Evolutionary conservation across 2,329 filamentous ascomycete species (phyloP).

Genomic region (Neobulgaria alba): DNA sequence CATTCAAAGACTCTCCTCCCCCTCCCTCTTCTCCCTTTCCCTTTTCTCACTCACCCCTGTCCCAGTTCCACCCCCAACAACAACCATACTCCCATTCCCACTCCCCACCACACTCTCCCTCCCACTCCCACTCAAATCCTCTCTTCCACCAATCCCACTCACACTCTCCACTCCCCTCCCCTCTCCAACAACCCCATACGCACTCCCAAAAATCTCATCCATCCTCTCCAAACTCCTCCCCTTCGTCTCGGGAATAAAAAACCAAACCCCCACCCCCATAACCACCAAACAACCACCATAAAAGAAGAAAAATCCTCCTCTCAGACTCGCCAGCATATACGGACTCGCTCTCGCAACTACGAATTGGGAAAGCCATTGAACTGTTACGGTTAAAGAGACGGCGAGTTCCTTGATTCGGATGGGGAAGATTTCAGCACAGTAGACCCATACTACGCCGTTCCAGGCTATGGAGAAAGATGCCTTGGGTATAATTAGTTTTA

Average conservation of each 20-base stretch:
- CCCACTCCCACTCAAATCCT: constrained; percentile 4
- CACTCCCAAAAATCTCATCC: constrained; percentile 35
- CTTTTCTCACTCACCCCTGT: background rate
- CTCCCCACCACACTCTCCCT: background rate
- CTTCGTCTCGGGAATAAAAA: constrained; percentile 67
- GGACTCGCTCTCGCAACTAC: constrained; percentile 15
- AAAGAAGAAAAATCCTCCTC: constrained; percentile 22
- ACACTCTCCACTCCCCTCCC: background rate
- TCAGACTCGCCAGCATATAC: constrained; percentile 13
- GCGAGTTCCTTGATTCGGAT: constrained; percentile 18
- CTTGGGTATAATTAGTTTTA: constrained; percentile 6
- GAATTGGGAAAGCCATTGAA: constrained; percentile 19
- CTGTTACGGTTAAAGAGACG: constrained; percentile 14
- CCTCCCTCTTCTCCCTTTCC: background rate
- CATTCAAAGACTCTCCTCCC: background rate
- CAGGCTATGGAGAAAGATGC: constrained; percentile 24
- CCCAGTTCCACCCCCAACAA: background rate
- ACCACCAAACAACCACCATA: constrained; percentile 62
- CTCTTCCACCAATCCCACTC: constrained; percentile 1
- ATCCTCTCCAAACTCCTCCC: constrained; percentile 69
- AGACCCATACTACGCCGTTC: constrained; percentile 25
- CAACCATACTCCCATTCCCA: too few species aligned
- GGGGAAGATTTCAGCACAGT: constrained; percentile 23
- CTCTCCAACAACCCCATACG: constrained; percentile 10
- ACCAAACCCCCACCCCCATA: constrained; percentile 57